phyloP scores from a whole-genome alignment of 371 early-diverging fungal genomes.

The Mucor circinelloides region DNA sequence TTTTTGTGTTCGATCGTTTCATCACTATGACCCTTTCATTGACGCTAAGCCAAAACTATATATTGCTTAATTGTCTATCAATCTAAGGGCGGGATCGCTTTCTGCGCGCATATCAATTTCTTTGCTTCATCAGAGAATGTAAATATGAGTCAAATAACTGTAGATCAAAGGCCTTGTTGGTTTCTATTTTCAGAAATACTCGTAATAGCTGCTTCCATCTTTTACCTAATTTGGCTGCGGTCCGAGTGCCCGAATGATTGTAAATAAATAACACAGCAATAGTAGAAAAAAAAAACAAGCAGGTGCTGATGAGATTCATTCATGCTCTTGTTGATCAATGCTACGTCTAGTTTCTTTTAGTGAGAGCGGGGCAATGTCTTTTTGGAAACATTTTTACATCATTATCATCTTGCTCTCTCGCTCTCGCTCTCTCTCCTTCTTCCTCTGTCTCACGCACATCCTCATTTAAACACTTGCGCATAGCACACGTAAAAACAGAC shows the following conservation, averaged over 20 bases:
- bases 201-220: background rate
- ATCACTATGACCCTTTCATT: conserved; percentile 9
- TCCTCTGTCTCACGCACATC: background rate
- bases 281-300: background rate
- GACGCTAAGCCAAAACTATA: background rate
- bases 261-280: background rate
- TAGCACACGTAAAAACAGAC: background rate
- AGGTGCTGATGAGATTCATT: no score
- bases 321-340: no score
- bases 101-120: background rate
- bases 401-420: no score
- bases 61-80: background rate
- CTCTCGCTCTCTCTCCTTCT: background rate
- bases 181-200: background rate
- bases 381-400: background rate
- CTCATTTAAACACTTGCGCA: no score
- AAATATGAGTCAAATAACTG: background rate
- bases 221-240: conserved; percentile 12
- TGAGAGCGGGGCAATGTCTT: background rate
- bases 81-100: background rate
- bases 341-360: background rate
- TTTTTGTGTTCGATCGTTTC: conserved; percentile 5
- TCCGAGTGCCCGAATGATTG: conserved; percentile 12
- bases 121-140: background rate
- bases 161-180: background rate